phyloP scores from a whole-genome alignment of 768 basidiomycete genomes.

The Psilocybe tampanensis region DNA sequence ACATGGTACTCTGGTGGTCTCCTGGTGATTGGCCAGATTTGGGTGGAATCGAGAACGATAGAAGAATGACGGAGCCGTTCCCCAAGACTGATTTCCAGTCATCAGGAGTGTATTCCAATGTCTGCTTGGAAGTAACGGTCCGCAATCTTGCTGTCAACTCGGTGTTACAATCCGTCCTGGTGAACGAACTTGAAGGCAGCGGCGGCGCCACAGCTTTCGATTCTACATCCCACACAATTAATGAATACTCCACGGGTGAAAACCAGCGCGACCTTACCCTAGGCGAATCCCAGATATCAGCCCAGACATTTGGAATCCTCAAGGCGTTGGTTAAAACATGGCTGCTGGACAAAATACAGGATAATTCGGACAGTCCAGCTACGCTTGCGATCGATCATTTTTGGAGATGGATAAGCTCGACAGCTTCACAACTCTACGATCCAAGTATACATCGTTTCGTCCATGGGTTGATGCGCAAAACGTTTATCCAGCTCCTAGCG shows the following conservation, averaged over 20 bases:
- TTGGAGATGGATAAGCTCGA: slow-evolving; percentile 96
- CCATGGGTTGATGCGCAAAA: slow-evolving; percentile 96
- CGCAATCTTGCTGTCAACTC: slow-evolving; percentile 94
- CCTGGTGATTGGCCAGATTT: slow-evolving; percentile 86
- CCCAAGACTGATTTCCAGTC: slow-evolving; percentile 83
- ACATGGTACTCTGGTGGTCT: slow-evolving; percentile 98
- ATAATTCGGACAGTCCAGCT: slow-evolving; percentile 66
- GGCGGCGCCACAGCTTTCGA: slow-evolving; percentile 95
- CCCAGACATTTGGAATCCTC: slow-evolving; percentile 82
- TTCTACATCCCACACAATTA: slow-evolving; percentile 86
- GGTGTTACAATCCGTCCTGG: slow-evolving; percentile 89
- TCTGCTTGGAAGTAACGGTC: slow-evolving; percentile 87
- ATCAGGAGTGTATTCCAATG: slow-evolving; percentile 89
- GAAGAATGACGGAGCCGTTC: slow-evolving; percentile 72
- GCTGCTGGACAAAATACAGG: slow-evolving; percentile 84
- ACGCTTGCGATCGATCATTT: slow-evolving; percentile 86
- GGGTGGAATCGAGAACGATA: slow-evolving; percentile 91
- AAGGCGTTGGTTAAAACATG: slow-evolving; percentile 89
- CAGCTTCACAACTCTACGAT: slow-evolving; percentile 86
- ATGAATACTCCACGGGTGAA: slow-evolving; percentile 81
- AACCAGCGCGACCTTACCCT: slow-evolving; percentile 73
- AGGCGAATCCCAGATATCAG: slow-evolving; percentile 88
- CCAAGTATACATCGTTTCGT: slow-evolving; percentile 91
- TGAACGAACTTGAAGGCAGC: slow-evolving; percentile 97
- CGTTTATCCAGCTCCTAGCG: slow-evolving; percentile 93